Percentiles rank a stretch among this genome's conserved stretches.
These are phyloP conservation scores for Geotrichum candidum DNA, from an alignment of 1,139 yeast genomes.

Conservation along the genomic window DNA sequence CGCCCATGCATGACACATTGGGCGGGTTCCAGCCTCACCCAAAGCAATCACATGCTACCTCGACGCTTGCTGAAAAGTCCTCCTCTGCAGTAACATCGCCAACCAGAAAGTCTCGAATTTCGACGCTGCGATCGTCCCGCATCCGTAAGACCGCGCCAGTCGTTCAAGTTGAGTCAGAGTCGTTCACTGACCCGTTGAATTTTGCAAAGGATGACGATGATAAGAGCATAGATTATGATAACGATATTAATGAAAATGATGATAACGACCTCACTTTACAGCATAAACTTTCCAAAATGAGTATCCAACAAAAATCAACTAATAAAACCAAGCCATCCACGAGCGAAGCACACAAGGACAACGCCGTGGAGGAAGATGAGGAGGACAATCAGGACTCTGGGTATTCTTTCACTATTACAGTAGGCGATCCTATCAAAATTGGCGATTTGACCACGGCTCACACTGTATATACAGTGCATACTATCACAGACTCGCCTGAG, in stretches of 20 bases:
- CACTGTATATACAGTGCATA: slow-evolving; percentile 74
- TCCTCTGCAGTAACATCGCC: neutral
- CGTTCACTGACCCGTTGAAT: slow-evolving; percentile 7
- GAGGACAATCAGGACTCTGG: slow-evolving; percentile 36
- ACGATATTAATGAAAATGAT: neutral
- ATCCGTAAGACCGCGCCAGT: neutral
- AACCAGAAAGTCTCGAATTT: slow-evolving; percentile 4
- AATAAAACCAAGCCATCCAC: neutral
- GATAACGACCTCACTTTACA: neutral
- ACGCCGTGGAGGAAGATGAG: neutral
- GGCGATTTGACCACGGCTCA: slow-evolving; percentile 89
- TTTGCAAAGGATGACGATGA: neutral
- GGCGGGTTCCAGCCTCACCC: neutral
- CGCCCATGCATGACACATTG: neutral
- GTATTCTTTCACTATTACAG: slow-evolving; percentile 43
- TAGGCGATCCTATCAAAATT: slow-evolving; percentile 87
- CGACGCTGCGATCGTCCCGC: slow-evolving; percentile 8
- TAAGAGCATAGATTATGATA: neutral
- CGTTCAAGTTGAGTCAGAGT: slow-evolving; percentile 12
- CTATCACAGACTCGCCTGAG: slow-evolving; percentile 45
- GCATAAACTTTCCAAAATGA: neutral
- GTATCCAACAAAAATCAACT: neutral
- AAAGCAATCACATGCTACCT: neutral
- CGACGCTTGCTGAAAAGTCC: neutral
- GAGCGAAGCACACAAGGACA: neutral